phyloP scores from a whole-genome alignment of 345 rosid genomes.

The Barbarea vulgaris region DNA sequence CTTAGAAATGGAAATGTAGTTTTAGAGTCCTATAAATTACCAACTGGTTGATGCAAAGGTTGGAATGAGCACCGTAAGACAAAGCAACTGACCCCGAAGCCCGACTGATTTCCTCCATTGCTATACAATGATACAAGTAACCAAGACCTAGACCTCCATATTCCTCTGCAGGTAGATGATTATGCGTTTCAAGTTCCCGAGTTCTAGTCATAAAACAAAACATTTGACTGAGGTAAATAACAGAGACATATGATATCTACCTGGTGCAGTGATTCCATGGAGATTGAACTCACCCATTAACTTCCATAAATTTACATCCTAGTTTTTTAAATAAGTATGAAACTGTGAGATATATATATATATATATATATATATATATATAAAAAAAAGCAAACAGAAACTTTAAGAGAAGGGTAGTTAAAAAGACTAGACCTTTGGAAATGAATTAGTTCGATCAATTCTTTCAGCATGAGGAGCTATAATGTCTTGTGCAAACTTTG shows the following conservation, averaged over 20 bases:
- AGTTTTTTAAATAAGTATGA: neutral
- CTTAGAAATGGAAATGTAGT: neutral
- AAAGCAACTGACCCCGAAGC: constrained; percentile 92
- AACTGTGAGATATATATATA: neutral
- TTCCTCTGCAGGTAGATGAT: constrained; percentile 58
- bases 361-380: too few relatives aligned
- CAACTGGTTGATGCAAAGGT: constrained; percentile 94
- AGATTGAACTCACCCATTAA: constrained; percentile 95
- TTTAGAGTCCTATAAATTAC: constrained; percentile 42
- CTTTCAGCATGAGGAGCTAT: constrained; percentile 76
- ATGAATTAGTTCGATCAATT: constrained; percentile 74
- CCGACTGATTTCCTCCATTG: constrained; percentile 89
- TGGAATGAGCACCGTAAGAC: constrained; percentile 95
- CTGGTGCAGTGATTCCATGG: constrained; percentile 92
- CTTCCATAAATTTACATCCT: constrained; percentile 95
- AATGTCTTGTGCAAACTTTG: constrained; percentile 74
- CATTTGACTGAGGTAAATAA: neutral
- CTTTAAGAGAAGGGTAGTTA: too few relatives aligned
- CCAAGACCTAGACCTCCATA: constrained; percentile 98
- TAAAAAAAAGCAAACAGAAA: too few relatives aligned
- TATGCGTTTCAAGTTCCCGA: neutral
- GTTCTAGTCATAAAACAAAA: neutral
- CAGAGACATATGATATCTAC: constrained; percentile 38
- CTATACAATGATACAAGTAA: constrained; percentile 89
- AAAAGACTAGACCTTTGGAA: constrained; percentile 65